Base-by-base conservation (phyloP, 257 asterid species). In the Mitragyna speciosa region DNA sequence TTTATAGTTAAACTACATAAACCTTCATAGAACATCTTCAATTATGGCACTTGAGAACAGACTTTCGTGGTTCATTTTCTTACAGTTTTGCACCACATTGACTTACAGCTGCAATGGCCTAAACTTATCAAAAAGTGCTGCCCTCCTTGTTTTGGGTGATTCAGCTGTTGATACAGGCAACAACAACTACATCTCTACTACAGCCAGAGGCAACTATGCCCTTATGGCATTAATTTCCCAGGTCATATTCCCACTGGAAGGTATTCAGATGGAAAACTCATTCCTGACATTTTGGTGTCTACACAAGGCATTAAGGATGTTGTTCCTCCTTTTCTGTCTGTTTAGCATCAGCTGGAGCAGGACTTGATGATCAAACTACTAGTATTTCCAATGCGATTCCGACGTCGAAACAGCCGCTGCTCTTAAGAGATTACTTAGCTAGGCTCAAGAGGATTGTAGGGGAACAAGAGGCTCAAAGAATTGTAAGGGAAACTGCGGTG, bases 261-360 rank as follows among this genome's bases (percentile, higher is more conserved):
- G 77, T 90, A 90, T 77, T 94, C 95, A 0, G 85, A 94, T 20
- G 98, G 96, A 54, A 94, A 85, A 80, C 92, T 94, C 51, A 89
- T 94, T 5, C 93, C 98, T 3, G 98, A 94, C 70, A 39, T 91
- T 1, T 14, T 90, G 76, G 95, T 89, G 7, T 89, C 97, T 43
- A 48, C 78, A 64, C 61, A 88, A 19, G 95, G 95, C 73, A 77
- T 92, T 22, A 94, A 94, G 83, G 89, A 91, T 20, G 79, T 81
- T 2, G 82, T 94, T 16, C 95, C 94, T 14, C 95, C 97, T 2
- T 90, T 85, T 83, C 83, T 94, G 98, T 91, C 59, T 85, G 89
- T 79, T 92, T 92, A 26, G 97, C 98, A 0, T 94, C 98, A 36
- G 97, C 94, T 6, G 98, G 94, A 17, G 92, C 97, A 5, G 98